Percentiles rank a stretch among this genome's conserved stretches.
phyloP scores from a whole-genome alignment of 257 asterid genomes.

The Coffea canephora region DNA sequence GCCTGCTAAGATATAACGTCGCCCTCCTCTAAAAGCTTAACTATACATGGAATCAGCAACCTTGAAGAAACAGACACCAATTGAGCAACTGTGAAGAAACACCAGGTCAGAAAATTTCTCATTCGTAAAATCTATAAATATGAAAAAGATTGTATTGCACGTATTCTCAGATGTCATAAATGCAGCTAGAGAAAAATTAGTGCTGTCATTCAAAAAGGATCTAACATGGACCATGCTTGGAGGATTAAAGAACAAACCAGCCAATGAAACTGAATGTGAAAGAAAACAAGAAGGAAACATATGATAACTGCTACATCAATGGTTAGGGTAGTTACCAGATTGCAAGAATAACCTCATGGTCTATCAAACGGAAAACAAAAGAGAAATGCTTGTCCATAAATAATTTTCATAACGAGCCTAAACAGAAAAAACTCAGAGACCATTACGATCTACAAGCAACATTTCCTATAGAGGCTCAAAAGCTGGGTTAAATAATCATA shows the following conservation, averaged over 20 bases:
- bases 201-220: background rate
- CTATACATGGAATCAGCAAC: too few relatives aligned
- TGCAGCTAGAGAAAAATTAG: background rate
- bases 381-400: background rate
- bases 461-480: background rate
- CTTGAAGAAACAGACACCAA: too few relatives aligned
- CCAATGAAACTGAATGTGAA: background rate
- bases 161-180: too few relatives aligned
- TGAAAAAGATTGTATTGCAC: too few relatives aligned
- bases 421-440: background rate
- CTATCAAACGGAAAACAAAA: background rate
- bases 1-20: background rate
- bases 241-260: background rate
- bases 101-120: too few relatives aligned
- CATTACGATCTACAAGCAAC: background rate
- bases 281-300: background rate
- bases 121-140: too few relatives aligned
- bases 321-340: background rate
- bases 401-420: background rate
- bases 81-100: too few relatives aligned
- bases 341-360: background rate
- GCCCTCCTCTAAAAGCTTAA: background rate
- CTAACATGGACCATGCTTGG: background rate
- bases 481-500: background rate
- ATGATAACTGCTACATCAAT: background rate